These are phyloP conservation scores for Arxiozyma slooffiae DNA, from an alignment of 1,139 yeast genomes.

Conservation along the genomic window DNA sequence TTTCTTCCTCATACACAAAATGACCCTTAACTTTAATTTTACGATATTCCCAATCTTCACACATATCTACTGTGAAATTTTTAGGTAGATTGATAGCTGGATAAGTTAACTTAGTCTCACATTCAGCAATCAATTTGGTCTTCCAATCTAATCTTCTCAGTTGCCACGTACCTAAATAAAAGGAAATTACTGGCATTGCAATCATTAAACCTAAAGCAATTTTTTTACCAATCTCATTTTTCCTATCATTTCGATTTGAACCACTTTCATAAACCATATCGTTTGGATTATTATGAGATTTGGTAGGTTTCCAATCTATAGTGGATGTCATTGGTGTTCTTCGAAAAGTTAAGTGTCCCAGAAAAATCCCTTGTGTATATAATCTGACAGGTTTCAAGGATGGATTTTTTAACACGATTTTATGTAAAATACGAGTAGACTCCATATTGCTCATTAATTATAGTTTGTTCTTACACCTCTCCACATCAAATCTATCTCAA, in stretches of 20 bases:
- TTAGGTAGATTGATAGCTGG: constrained; percentile 67
- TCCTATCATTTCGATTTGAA: constrained; percentile 24
- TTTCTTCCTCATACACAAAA: constrained; percentile 77
- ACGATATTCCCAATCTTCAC: constrained; percentile 69
- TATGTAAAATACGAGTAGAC: not conserved
- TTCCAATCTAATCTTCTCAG: constrained; percentile 81
- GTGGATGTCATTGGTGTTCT: constrained; percentile 50
- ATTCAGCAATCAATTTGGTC: constrained; percentile 65
- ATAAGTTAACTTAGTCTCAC: constrained; percentile 71
- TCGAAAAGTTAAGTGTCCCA: not conserved
- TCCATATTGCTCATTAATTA: not conserved
- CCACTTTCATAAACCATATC: constrained; percentile 18
- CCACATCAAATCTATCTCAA: no score
- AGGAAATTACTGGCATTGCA: constrained; percentile 81
- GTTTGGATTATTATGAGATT: constrained; percentile 41
- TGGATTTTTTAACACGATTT: not conserved
- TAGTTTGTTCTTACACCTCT: no score
- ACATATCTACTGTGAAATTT: constrained; percentile 35
- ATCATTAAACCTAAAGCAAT: constrained; percentile 52
- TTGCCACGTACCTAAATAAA: constrained; percentile 92
- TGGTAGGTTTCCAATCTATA: constrained; percentile 77
- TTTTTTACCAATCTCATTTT: constrained; percentile 34
- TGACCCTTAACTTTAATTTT: constrained; percentile 63
- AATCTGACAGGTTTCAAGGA: not conserved
- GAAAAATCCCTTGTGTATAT: not conserved